Percentiles rank a stretch among this genome's conserved stretches.
Conservation (phyloP, 805 yeast species). For the Dipodascopsis uninucleata region DNA sequence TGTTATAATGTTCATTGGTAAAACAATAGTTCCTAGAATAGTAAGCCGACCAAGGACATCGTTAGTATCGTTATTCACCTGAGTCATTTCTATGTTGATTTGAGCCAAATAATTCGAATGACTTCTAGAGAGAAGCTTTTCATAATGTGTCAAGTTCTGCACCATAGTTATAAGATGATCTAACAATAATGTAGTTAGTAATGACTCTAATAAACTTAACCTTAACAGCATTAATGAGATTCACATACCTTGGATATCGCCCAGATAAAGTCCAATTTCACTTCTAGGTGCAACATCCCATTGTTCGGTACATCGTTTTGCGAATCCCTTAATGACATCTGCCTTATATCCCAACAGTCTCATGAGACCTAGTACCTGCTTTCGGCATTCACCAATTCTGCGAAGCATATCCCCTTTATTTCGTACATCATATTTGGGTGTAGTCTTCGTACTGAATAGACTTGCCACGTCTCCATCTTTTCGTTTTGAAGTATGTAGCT, state of each 20-base stretch:
- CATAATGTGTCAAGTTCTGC: constrained; percentile 89
- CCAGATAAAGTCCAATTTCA: constrained; percentile 90
- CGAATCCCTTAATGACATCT: constrained; percentile 94
- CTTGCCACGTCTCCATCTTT: constrained; percentile 39
- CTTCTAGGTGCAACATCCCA: constrained; percentile 75
- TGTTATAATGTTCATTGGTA: constrained; percentile 92
- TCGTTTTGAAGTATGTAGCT: constrained; percentile 46
- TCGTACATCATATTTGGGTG: constrained; percentile 8
- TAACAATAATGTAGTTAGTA: too few species aligned
- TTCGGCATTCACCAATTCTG: constrained; percentile 91
- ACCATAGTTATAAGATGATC: constrained; percentile 98
- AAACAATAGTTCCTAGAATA: constrained; percentile 77
- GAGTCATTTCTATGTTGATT: constrained; percentile 95
- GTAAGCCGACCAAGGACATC: constrained; percentile 93
- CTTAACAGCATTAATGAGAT: not conserved
- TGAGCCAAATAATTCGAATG: constrained; percentile 96
- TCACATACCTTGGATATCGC: constrained; percentile 79
- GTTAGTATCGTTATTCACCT: constrained; percentile 93
- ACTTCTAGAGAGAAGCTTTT: constrained; percentile 86
- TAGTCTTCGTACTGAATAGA: constrained; percentile 8
- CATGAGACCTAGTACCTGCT: constrained; percentile 85
- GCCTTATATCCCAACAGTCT: constrained; percentile 88
- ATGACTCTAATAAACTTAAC: too few species aligned
- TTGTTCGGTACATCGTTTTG: constrained; percentile 83
- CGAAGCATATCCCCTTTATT: constrained; percentile 90